Evolutionary conservation across 2,329 filamentous ascomycete species (phyloP), one percentile per base, ranked within the genome.

Genomic region (Albophoma yamanashiensis): DNA sequence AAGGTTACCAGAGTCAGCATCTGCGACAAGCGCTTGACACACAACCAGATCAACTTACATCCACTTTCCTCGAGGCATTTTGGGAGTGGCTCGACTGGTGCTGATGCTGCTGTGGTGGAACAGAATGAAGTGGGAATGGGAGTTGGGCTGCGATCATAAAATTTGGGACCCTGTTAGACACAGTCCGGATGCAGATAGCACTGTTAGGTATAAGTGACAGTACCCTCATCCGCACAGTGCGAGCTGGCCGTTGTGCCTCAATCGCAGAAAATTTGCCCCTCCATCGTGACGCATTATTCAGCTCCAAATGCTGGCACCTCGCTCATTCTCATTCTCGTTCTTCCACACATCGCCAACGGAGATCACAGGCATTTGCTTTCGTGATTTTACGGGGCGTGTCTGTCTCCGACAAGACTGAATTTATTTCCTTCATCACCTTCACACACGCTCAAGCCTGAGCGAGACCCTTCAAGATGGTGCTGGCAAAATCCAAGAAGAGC

Each of bases 401-500:
- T 20, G 34, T 55, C 31, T 34, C 50, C 31, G 34, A 22, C 20
- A 34, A 22, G 12, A 53, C 20, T 2, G 31, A 8, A 2, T 34
- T 36, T 15, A 8, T 14, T 14, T 4, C 34, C 36, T 55, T 38
- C n/a, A 6, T 22, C 50, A 38, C 31, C 4, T 12, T 7, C 5
- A 9, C 50, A 22, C 31, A 22, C 31, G 50, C 50, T 36, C 50
- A 7, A n/a, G 1, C 50, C 20, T 36, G 50, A 31, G 31, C 50
- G 9, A 20, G 9, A 22, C 25, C 62, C 67, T 65, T 64, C 74
- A 80, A 67, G 61, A 85, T 85, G 82, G 75, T 77, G 72, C 74
- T 80, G 69, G 86, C 94, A 75, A 99, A 97, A 79, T 96, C 92
- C 66, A 97, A 97, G 76, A 96, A 92, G 76, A 83, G 87, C 69